phyloP scores from a whole-genome alignment of 495 filamentous ascomycete genomes.

The Penicillium herquei region DNA sequence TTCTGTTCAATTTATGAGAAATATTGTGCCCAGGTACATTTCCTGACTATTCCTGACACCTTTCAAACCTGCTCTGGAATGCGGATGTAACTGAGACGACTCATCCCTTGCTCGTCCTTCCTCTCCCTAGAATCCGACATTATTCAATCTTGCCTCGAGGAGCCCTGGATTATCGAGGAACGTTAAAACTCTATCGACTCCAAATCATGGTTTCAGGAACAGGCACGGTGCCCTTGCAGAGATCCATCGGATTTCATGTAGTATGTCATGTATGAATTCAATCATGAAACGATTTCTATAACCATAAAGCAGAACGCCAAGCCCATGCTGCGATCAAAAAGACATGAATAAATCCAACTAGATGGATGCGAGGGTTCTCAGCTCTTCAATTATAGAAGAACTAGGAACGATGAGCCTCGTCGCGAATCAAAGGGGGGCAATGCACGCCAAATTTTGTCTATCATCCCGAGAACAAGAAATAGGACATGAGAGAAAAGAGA shows the following conservation, averaged over 20 bases:
- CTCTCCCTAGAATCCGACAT: background rate
- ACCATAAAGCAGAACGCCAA: slow-evolving; percentile 12
- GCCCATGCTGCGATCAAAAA: slow-evolving; percentile 17
- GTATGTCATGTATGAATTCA: slow-evolving; percentile 8
- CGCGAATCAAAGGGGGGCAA: background rate
- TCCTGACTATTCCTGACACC: too few species aligned
- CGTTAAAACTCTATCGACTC: background rate
- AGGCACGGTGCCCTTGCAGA: slow-evolving; percentile 6
- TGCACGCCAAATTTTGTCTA: slow-evolving; percentile 26
- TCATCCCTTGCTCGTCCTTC: slow-evolving; percentile 16
- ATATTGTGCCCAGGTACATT: too few species aligned
- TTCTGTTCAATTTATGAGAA: too few species aligned
- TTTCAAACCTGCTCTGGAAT: too few species aligned
- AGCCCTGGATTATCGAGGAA: slow-evolving; percentile 7
- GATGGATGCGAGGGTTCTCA: background rate
- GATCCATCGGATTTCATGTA: slow-evolving; percentile 3
- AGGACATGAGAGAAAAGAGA: background rate
- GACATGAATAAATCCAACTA: background rate
- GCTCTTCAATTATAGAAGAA: too few species aligned
- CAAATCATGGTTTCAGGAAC: background rate
- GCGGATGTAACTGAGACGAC: too few species aligned
- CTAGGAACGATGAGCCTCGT: background rate
- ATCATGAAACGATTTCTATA: slow-evolving; percentile 17
- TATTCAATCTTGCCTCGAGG: slow-evolving; percentile 6
- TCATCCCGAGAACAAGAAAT: slow-evolving; percentile 2